Conservation (phyloP, 169 alveolate genomes). For the Cryptosporidium meleagridis region DNA sequence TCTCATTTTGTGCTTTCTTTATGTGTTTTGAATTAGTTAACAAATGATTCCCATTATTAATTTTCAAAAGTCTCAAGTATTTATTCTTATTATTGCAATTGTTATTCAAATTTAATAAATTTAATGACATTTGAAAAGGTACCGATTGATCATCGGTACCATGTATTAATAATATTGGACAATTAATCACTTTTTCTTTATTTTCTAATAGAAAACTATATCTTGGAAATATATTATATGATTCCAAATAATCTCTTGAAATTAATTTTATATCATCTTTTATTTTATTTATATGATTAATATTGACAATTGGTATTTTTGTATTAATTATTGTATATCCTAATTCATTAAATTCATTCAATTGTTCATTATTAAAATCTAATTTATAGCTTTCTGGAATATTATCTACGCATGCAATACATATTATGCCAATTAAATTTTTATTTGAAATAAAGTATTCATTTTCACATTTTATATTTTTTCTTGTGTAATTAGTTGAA, state of each 20-base stretch:
- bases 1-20: conserved; percentile 43
- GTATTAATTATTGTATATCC: conserved; percentile 20
- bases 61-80: background rate
- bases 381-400: conserved; percentile 35
- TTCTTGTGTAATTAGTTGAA: conserved; percentile 31
- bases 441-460: conserved; percentile 27
- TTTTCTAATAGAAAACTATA: background rate
- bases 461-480: background rate
- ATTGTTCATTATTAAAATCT: conserved; percentile 28
- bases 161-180: conserved; percentile 54
- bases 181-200: background rate
- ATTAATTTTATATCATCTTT: background rate
- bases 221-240: conserved; percentile 42
- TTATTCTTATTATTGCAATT: background rate
- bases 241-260: conserved; percentile 27
- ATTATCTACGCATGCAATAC: conserved; percentile 63
- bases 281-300: background rate
- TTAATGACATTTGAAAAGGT: conserved; percentile 53
- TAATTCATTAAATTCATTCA: conserved; percentile 18
- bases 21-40: conserved; percentile 59
- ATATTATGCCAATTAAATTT: conserved; percentile 41
- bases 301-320: conserved; percentile 6
- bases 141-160: conserved; percentile 54
- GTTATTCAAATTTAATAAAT: conserved; percentile 25
- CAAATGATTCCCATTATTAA: conserved; percentile 29